Base-by-base conservation (phyloP, 2,329 filamentous ascomycete genomes). In the Emergomyces pasteurianus region DNA sequence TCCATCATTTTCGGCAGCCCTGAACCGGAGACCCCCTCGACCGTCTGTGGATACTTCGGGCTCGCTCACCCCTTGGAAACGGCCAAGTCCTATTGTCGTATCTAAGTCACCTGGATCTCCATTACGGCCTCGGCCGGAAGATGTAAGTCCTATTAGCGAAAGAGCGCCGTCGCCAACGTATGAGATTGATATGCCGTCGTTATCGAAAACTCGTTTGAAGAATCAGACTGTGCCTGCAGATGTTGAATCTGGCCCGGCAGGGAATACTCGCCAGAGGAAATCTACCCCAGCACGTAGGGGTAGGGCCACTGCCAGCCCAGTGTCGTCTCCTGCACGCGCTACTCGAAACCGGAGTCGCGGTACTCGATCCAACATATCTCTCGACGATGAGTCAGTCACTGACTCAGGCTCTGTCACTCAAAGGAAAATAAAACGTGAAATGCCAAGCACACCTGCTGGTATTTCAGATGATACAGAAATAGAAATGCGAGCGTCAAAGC, bases 81-180 rank as follows among this genome's bases (percentile, higher is more conserved):
- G 70, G 42, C 73, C 74, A 26, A 58, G 70, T 47, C 73, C 67
- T 9, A 69, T 76, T 18, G 60, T 62, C 21, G 67, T 67, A 43
- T 67, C 73, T 0, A 63, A 68, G 21, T 73, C 72, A 6, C 74
- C 74, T 34, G 67, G 68, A 18, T 78, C 76, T 23, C 76, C 76
- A 10, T 65, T 70, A 57, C 71, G 73, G 2, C 76, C 76, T 53
- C 68, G 71, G 5, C 71, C 75, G 1, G 74, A 75, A 59, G 76
- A 77, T 65, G 72, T 78, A 12, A 78, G 76, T 64, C 76, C 76
- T 0, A 77, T 78, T 60, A 78, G 76, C 56, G 76, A 78, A 42
- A 70, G 68, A 50, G 73, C 71, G 2, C 67, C 68, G n/a, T 77
- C 75, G 14, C 72, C 74, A 16, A 61, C 49, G n/a, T 53, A 67